Percentiles rank a stretch among this genome's conserved stretches.
Evolutionary conservation across 2,329 filamentous ascomycete species (phyloP).

Genomic region (Epichloe gansuensis): DNA sequence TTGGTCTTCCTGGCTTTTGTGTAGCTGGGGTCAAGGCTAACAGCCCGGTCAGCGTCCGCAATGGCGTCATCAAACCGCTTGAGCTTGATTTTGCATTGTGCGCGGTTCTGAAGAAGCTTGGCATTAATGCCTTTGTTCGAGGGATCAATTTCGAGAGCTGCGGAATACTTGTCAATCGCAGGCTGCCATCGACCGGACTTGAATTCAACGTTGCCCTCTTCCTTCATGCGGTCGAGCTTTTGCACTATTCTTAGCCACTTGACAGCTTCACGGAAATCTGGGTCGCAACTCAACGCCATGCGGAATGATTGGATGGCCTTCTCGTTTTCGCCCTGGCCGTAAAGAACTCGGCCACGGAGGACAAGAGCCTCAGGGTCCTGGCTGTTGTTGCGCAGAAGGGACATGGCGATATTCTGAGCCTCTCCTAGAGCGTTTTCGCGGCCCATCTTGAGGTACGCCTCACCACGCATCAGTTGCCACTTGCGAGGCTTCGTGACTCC

Average conservation of each 20-base stretch:
- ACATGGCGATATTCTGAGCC: slow-evolving; percentile 86
- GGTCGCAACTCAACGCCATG: slow-evolving; percentile 79
- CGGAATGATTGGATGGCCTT: slow-evolving; percentile 90
- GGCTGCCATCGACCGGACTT: slow-evolving; percentile 70
- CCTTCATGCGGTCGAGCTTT: slow-evolving; percentile 86
- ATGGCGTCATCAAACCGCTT: slow-evolving; percentile 78
- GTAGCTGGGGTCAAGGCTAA: slow-evolving; percentile 74
- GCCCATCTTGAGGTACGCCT: slow-evolving; percentile 87
- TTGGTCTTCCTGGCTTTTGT: slow-evolving; percentile 87
- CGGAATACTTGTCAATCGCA: slow-evolving; percentile 74
- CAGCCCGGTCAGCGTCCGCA: slow-evolving; percentile 72
- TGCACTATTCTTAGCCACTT: slow-evolving; percentile 84
- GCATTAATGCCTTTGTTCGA: slow-evolving; percentile 85
- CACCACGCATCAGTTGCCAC: slow-evolving; percentile 86
- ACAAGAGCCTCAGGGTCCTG: slow-evolving; percentile 91
- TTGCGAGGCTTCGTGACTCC: slow-evolving; percentile 75
- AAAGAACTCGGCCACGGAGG: slow-evolving; percentile 74
- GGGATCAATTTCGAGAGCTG: slow-evolving; percentile 76
- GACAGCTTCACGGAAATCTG: slow-evolving; percentile 78
- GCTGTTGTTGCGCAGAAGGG: slow-evolving; percentile 70
- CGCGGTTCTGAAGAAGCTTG: slow-evolving; percentile 89
- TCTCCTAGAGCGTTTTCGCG: slow-evolving; percentile 81
- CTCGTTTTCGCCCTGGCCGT: slow-evolving; percentile 86
- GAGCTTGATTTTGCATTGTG: slow-evolving; percentile 69
- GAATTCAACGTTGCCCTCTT: slow-evolving; percentile 83